phyloP scores from a whole-genome alignment of 2,329 filamentous ascomycete genomes.

The Neonectria magnoliae region DNA sequence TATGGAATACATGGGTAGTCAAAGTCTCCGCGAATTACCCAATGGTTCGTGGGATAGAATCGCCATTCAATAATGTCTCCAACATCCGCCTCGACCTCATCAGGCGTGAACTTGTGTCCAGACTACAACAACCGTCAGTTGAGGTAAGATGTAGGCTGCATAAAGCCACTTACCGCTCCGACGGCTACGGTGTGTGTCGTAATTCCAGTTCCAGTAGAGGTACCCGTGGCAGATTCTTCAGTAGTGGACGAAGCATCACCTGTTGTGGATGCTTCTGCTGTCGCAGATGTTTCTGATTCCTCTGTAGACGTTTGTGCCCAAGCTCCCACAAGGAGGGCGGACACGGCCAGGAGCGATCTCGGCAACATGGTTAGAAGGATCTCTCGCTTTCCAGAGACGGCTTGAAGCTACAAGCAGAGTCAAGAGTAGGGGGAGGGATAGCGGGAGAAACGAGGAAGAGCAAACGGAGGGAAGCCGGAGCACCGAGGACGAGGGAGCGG shows the following conservation, averaged over 20 bases:
- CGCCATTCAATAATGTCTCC: slow-evolving; percentile 66
- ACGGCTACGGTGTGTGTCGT: slow-evolving; percentile 41
- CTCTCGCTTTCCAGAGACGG: slow-evolving; percentile 19
- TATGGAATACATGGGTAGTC: slow-evolving; percentile 71
- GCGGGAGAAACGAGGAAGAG: slow-evolving; percentile 12
- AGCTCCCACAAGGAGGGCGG: slow-evolving; percentile 22
- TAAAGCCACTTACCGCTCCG: slow-evolving; percentile 36
- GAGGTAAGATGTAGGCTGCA: background rate
- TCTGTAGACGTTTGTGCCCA: slow-evolving; percentile 32
- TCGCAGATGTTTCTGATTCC: background rate
- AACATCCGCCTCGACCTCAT: slow-evolving; percentile 46
- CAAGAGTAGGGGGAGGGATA: slow-evolving; percentile 13
- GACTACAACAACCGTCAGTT: slow-evolving; percentile 25
- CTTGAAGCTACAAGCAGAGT: slow-evolving; percentile 24
- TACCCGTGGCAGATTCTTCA: slow-evolving; percentile 28
- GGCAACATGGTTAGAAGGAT: slow-evolving; percentile 33
- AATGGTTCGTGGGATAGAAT: slow-evolving; percentile 72
- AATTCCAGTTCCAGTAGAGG: slow-evolving; percentile 27
- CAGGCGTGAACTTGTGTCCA: slow-evolving; percentile 47
- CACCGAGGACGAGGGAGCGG: slow-evolving; percentile 25
- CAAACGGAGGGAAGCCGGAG: slow-evolving; percentile 16
- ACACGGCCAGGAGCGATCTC: slow-evolving; percentile 30
- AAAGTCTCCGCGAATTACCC: slow-evolving; percentile 70
- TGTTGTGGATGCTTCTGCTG: slow-evolving; percentile 5
- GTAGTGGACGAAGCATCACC: slow-evolving; percentile 28